Base-by-base conservation (phyloP, 176 grass and related monocot genomes). In the Oropetium thomaeum region DNA sequence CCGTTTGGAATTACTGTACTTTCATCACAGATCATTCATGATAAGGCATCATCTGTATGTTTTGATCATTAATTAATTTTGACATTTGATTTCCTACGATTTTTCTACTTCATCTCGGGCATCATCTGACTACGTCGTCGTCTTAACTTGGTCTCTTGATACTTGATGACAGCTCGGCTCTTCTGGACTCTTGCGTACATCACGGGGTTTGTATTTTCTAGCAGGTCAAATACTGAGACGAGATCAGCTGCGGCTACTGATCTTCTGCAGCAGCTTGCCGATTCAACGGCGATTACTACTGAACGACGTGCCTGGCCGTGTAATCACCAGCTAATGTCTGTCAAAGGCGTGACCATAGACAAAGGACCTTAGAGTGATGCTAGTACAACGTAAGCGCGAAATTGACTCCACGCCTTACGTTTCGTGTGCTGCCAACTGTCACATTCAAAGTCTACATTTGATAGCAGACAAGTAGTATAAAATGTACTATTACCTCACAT, bases 321-420 rank as follows among this genome's bases (percentile, higher is more conserved):
- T 51, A 15, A 17, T 25, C 26, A 1, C 29, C 30, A 17, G 32
- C 20, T 8, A 41, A 15, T 41, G 62, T 78, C 75, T 41, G 62
- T 78, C 75, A 55, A 38, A 51, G 43, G 44, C 31, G 60, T 65
- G 42, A 33, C 37, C 35, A 17, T n/a, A n/a, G n/a, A n/a, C n/a
- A n/a, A n/a, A n/a, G 10, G 25, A 34, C 16, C 23, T 10, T 5
- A 0, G 16, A 10, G 37, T 13, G 7, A 37, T n/a, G n/a, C n/a
- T n/a, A n/a, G n/a, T n/a, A 2, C 77, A 31, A 69, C 62, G 16
- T 58, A 44, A n/a, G 53, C 41, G 34, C 22, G 22, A 62, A 71
- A 29, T 15, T 40, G 78, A 63, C 67, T 62, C 15, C 23, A 7
- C 31, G 5, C 67, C 22, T 45, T 32, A 41, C 41, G 58, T 8